A percentile compares a stretch with the other conserved stretches of the same genome.
Conservation (phyloP, 1,284 basidiomycete genomes). For the Ceratobasidium sp. region DNA sequence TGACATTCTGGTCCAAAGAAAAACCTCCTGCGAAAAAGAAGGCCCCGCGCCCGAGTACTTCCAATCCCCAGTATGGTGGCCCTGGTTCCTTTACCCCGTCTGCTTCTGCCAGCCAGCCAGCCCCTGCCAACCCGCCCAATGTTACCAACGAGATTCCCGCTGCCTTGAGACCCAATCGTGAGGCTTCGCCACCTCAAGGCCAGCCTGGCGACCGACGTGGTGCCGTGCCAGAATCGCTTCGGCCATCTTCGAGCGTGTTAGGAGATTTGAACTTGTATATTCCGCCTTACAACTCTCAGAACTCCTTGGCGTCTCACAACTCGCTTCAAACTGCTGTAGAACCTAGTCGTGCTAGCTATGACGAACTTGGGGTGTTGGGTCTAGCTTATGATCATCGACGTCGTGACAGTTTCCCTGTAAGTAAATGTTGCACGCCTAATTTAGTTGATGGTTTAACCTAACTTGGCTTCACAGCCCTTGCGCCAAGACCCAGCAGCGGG, state of each 20-base stretch:
- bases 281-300: slow-evolving; percentile 68
- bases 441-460: slow-evolving; percentile 33
- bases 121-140: slow-evolving; percentile 23
- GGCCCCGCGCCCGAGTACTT: slow-evolving; percentile 62
- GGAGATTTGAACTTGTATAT: slow-evolving; percentile 75
- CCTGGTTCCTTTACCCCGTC: slow-evolving; percentile 76
- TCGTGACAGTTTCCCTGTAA: slow-evolving; percentile 72
- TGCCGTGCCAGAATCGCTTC: slow-evolving; percentile 66
- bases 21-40: slow-evolving; percentile 75
- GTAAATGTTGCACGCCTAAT: slow-evolving; percentile 52
- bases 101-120: slow-evolving; percentile 55
- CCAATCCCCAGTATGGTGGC: slow-evolving; percentile 74
- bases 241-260: slow-evolving; percentile 65
- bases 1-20: slow-evolving; percentile 95
- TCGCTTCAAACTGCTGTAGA: slow-evolving; percentile 59
- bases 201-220: slow-evolving; percentile 49
- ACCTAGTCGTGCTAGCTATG: slow-evolving; percentile 68
- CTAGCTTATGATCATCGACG: slow-evolving; percentile 58
- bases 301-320: slow-evolving; percentile 32
- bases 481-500: slow-evolving; percentile 16
- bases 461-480: slow-evolving; percentile 8
- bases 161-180: slow-evolving; percentile 47
- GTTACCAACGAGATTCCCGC: slow-evolving; percentile 47
- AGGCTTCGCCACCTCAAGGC: slow-evolving; percentile 23
- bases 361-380: slow-evolving; percentile 66